Conservation (phyloP, 2,329 filamentous ascomycete species). For the Acarospora socialis region DNA sequence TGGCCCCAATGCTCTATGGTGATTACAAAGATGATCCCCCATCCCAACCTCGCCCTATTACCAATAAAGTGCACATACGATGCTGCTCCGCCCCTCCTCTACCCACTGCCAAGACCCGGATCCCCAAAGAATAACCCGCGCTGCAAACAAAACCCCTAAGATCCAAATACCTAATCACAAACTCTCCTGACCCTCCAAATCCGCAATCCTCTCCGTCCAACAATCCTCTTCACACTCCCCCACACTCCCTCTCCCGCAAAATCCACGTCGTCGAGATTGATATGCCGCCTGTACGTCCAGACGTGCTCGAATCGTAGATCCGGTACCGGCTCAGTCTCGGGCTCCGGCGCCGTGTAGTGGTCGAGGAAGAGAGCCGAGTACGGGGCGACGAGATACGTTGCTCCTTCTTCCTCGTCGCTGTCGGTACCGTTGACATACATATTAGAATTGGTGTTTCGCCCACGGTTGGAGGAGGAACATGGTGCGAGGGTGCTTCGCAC, state of each 20-base stretch:
- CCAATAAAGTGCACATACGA: no score
- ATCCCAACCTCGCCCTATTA: no score
- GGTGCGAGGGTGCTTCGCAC: no score
- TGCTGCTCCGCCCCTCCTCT: no score
- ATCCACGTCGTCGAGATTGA: conserved; percentile 39
- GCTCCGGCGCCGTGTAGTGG: conserved; percentile 17
- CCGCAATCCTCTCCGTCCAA: conserved; percentile 34
- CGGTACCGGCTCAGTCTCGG: conserved; percentile 1
- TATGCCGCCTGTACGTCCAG: conserved; percentile 31
- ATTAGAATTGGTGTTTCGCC: conserved; percentile 8
- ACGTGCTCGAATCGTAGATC: conserved; percentile 24
- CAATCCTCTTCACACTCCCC: conserved; percentile 30
- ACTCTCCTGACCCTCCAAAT: conserved; percentile 31
- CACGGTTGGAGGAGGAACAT: conserved; percentile 18
- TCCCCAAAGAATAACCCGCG: no score
- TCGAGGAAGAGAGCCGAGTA: conserved; percentile 30
- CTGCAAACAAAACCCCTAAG: conserved; percentile 7
- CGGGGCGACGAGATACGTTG: conserved; percentile 35
- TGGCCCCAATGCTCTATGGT: no score
- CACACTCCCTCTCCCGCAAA: conserved; percentile 34
- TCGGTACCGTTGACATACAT: conserved; percentile 15
- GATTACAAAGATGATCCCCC: no score
- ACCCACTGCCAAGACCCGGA: no score
- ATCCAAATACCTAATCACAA: conserved; percentile 15
- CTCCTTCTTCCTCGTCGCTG: no score